Base-by-base conservation (phyloP, 225 moss, liverwort and hornwort species). In the Pseudisothecium myosuroides region DNA sequence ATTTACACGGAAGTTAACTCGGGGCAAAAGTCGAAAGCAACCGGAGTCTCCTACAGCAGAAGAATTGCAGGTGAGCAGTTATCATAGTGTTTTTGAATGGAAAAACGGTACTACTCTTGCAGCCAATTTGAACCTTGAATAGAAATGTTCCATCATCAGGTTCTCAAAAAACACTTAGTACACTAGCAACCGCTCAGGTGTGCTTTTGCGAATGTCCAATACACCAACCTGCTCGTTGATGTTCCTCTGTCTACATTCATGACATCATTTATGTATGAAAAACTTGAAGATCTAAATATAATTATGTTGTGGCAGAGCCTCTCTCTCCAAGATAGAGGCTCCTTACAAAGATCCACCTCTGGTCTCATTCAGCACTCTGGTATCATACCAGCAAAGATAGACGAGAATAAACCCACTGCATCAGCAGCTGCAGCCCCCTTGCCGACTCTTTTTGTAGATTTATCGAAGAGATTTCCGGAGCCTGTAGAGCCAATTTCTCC, bases 11-110 rank as follows among this genome's bases (percentile, higher is more conserved):
- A 94, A 91, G 78, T 31, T 94, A 36, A 90, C 91, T 80, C 90
- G 86, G 27, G 88, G 73, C 64, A 85, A 83, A 82, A 91, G 91
- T 32, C 92, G 93, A 80, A 92, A 84, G 85, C 93, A 90, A 36
- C 78, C 87, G 58, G 92, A 87, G 37, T 55, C 65, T 81, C 72
- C 88, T 29, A 87, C 60, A 60, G 90, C 76, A 31, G 94, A 94
- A 86, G 90, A 93, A 87, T 61, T 94, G 87, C 94, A 91, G 92
- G 94, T 93, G 84, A 88, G 67, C 45, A 83, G 22, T 65, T 72
- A 73, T 78, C 50, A 36, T 74, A 13, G 36, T 59, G 16, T 60
- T 39, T 72, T 58, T 62, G 32, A 14, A 49, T 83, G 41, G 22
- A 37, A 65, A n/a, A 64, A 68, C 20, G 56, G 27, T 58, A 45